A percentile compares a stretch with the other conserved stretches of the same genome.
phyloP scores from a whole-genome alignment of 1,284 basidiomycete genomes.

The Bondarzewia mesenterica region DNA sequence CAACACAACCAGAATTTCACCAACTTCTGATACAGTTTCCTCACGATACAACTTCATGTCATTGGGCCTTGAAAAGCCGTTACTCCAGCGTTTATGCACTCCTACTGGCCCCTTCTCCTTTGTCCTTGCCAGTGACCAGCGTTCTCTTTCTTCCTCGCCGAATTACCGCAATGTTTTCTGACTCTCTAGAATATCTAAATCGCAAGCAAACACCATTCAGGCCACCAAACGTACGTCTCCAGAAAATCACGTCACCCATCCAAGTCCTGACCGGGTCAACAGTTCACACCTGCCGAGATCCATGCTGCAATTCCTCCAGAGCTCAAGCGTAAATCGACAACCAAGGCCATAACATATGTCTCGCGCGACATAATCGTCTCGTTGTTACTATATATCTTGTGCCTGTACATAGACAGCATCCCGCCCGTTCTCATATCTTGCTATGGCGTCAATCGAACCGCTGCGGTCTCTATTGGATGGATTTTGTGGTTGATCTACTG shows the following conservation, averaged over 20 bases:
- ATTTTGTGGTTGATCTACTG: constrained; percentile 55
- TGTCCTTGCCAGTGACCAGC: too few relatives aligned
- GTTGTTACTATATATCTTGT: not conserved
- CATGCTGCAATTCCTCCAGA: not conserved
- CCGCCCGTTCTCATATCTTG: not conserved
- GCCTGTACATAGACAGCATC: not conserved
- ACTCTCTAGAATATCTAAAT: not conserved
- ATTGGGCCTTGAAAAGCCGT: too few relatives aligned
- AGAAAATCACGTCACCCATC: not conserved
- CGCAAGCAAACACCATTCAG: not conserved
- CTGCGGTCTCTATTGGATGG: constrained; percentile 6
- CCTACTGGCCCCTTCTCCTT: too few relatives aligned
- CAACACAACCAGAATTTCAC: too few relatives aligned
- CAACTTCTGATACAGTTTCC: too few relatives aligned
- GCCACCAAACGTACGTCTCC: not conserved
- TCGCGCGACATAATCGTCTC: not conserved
- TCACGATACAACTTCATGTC: too few relatives aligned
- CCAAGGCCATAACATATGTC: not conserved
- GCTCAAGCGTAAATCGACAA: not conserved
- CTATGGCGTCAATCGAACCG: not conserved
- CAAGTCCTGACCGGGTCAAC: not conserved
- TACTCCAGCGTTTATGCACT: too few relatives aligned
- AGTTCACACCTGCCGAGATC: not conserved
- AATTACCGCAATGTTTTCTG: too few relatives aligned
- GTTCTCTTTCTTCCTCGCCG: too few relatives aligned